Percentiles rank a stretch among this genome's conserved stretches.
These are phyloP conservation scores for Syncephalastrum contaminatum DNA, from an alignment of 371 early-diverging fungal species.

Conservation along the genomic window DNA sequence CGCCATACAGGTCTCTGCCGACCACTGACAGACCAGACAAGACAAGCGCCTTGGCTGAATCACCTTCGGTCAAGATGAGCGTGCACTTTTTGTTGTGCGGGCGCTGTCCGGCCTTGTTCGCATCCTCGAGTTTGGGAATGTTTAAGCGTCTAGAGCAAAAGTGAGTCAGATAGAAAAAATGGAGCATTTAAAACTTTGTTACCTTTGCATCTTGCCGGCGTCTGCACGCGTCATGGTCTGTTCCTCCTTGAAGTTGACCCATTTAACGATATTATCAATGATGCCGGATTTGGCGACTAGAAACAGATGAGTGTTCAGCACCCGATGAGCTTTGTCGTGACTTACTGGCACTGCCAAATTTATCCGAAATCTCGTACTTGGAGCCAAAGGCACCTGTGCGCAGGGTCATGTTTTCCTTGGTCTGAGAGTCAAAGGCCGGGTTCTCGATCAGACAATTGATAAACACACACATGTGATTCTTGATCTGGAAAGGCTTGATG, in stretches of 20 bases:
- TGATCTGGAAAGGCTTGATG: slow-evolving; percentile 88
- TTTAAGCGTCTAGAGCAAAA: slow-evolving; percentile 63
- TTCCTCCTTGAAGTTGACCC: slow-evolving; percentile 84
- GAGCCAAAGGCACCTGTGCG: slow-evolving; percentile 87
- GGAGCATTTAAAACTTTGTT: neutral
- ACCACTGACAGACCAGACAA: slow-evolving; percentile 93
- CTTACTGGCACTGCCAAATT: slow-evolving; percentile 80
- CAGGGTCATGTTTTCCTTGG: slow-evolving; percentile 98
- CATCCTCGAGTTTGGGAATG: slow-evolving; percentile 98
- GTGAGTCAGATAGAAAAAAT: neutral
- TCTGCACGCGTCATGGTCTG: slow-evolving; percentile 94
- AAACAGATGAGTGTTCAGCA: neutral
- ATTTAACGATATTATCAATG: slow-evolving; percentile 81
- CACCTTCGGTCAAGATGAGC: slow-evolving; percentile 99
- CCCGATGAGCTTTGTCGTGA: neutral
- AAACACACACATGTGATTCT: slow-evolving; percentile 94
- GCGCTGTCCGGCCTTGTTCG: slow-evolving; percentile 93
- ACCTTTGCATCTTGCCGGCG: slow-evolving; percentile 65
- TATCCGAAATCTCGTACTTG: slow-evolving; percentile 75
- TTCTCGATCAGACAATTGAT: slow-evolving; percentile 98
- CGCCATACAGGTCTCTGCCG: slow-evolving; percentile 96
- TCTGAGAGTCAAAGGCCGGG: slow-evolving; percentile 99
- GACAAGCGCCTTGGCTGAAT: slow-evolving; percentile 98
- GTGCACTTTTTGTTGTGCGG: slow-evolving; percentile 84
- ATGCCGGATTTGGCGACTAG: slow-evolving; percentile 79